Evolutionary conservation across 352 stramenopile species (phyloP).

Genomic region (Phytophthora macrochlamydospora): DNA sequence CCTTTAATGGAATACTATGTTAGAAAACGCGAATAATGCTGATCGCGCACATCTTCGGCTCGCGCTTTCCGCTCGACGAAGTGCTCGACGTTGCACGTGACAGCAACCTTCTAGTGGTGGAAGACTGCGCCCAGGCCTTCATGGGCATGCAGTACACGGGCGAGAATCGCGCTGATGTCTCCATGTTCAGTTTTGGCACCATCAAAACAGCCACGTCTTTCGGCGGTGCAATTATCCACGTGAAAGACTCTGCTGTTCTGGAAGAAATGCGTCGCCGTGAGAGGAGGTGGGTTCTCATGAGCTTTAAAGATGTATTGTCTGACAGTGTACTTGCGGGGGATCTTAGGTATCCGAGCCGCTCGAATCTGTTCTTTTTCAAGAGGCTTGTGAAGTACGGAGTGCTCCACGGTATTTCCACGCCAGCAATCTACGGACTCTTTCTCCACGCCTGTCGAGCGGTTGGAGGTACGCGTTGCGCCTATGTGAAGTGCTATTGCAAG

Average conservation of each 20-base stretch:
- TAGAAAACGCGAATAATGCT: slow-evolving; percentile 73
- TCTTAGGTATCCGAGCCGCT: slow-evolving; percentile 58
- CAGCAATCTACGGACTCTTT: slow-evolving; percentile 76
- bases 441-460: slow-evolving; percentile 64
- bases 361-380: slow-evolving; percentile 79
- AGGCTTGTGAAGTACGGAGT: slow-evolving; percentile 79
- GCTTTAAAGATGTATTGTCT: not conserved
- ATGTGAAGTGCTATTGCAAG: not conserved
- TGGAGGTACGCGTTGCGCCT: slow-evolving; percentile 38
- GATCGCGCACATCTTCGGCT: slow-evolving; percentile 85
- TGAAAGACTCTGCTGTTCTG: slow-evolving; percentile 59
- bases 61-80: slow-evolving; percentile 57
- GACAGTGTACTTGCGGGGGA: not conserved
- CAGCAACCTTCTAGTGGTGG: slow-evolving; percentile 66
- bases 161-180: slow-evolving; percentile 65
- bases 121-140: slow-evolving; percentile 86
- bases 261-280: slow-evolving; percentile 75
- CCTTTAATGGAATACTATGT: too few species aligned
- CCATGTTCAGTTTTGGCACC: slow-evolving; percentile 89
- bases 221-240: slow-evolving; percentile 66
- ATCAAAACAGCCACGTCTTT: slow-evolving; percentile 89
- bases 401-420: slow-evolving; percentile 71
- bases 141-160: slow-evolving; percentile 67
- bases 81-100: slow-evolving; percentile 55
- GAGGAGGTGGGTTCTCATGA: slow-evolving; percentile 33